Percentiles rank a stretch among this genome's conserved stretches.
Conservation (phyloP, 352 stramenopile species). For the Phytophthora megakarya region DNA sequence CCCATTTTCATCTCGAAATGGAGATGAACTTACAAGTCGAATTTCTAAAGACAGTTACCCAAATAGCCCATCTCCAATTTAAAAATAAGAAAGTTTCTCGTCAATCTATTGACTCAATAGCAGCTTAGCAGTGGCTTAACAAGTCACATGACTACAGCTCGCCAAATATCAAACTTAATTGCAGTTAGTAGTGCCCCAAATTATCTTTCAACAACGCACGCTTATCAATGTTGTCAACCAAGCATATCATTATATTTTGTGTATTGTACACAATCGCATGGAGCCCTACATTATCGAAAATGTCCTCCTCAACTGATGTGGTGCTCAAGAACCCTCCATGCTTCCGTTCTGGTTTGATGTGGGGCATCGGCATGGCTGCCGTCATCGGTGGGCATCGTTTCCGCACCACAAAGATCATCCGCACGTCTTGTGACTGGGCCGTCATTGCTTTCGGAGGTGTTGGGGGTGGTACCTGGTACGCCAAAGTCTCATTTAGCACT, state of each 20-base stretch:
- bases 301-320: conserved; percentile 25
- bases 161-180: too few relatives aligned
- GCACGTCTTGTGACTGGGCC: conserved; percentile 68
- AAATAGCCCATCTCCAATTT: too few relatives aligned
- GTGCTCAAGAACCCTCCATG: conserved; percentile 81
- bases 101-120: too few relatives aligned
- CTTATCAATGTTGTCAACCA: too few relatives aligned
- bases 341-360: conserved; percentile 78
- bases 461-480: conserved; percentile 57
- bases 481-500: not conserved
- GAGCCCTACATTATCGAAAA: conserved; percentile 4
- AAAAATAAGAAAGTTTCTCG: too few relatives aligned
- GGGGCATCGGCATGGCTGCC: conserved; percentile 67
- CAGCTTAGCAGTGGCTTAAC: too few relatives aligned
- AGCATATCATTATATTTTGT: not conserved
- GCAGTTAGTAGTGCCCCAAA: too few relatives aligned
- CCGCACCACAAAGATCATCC: conserved; percentile 60
- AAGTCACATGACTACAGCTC: too few relatives aligned
- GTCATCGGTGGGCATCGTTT: conserved; percentile 74
- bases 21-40: too few relatives aligned
- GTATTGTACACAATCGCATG: not conserved
- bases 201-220: too few relatives aligned
- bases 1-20: too few relatives aligned
- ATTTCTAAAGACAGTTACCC: too few relatives aligned
- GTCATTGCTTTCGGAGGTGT: conserved; percentile 69